Conservation (phyloP, 2,329 filamentous ascomycete species). For the Pseudogymnoascus sp. region DNA sequence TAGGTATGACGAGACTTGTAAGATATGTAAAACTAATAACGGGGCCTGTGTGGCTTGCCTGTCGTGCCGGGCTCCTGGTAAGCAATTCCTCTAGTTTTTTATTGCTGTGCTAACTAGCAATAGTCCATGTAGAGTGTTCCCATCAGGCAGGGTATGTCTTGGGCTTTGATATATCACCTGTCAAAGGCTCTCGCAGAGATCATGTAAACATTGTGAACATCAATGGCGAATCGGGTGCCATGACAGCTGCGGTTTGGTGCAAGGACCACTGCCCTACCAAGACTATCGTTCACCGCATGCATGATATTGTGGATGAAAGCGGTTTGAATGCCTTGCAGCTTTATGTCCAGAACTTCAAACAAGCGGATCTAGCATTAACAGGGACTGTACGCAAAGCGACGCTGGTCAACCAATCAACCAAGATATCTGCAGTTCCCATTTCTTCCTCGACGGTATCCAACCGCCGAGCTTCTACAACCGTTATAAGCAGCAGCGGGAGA, state of each 20-base stretch:
- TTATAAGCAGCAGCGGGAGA: constrained; percentile 25
- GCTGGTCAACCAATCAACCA: constrained; percentile 36
- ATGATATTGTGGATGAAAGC: constrained; percentile 64
- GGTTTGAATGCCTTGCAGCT: constrained; percentile 76
- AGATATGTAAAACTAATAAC: constrained; percentile 66
- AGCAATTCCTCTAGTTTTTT: constrained; percentile 15
- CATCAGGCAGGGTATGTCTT: constrained; percentile 74
- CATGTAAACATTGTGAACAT: constrained; percentile 73
- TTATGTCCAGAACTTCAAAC: constrained; percentile 85
- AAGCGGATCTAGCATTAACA: constrained; percentile 82
- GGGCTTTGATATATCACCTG: constrained; percentile 82
- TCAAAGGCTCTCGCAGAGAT: constrained; percentile 83
- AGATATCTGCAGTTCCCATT: constrained; percentile 20
- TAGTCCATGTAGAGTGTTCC: constrained; percentile 81
- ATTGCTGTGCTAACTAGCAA: not conserved
- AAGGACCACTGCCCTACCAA: constrained; percentile 75
- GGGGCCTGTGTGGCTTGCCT: constrained; percentile 83
- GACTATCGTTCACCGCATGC: constrained; percentile 67
- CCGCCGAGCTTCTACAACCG: constrained; percentile 51
- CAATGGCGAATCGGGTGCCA: constrained; percentile 71
- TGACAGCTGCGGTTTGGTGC: constrained; percentile 86
- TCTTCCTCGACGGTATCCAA: constrained; percentile 31
- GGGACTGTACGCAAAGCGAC: constrained; percentile 92
- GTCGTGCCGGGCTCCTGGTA: constrained; percentile 52
- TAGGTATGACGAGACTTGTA: constrained; percentile 72